Conservation (phyloP, 75 land plant species). For the Sequoia sempervirens region DNA sequence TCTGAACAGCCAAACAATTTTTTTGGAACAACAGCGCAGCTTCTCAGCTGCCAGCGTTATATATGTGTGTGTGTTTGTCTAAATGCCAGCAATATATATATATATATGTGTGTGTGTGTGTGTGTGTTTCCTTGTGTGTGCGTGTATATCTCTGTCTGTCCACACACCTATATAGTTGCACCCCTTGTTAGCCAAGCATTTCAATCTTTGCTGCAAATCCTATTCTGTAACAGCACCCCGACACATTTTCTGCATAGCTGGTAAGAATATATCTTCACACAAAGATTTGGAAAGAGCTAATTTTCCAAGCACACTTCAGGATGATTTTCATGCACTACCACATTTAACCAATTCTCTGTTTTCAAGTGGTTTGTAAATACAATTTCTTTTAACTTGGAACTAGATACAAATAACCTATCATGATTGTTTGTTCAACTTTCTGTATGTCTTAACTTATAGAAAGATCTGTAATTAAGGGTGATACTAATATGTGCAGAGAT, state of each 20-base stretch:
- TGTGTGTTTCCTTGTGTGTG: no score
- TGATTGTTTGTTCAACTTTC: neutral
- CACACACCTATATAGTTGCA: no score
- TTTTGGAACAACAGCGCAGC: neutral
- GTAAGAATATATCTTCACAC: neutral
- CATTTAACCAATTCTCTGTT: neutral
- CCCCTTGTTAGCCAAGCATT: neutral
- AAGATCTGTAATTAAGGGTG: neutral
- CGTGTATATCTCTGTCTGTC: no score
- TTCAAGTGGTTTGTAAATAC: neutral
- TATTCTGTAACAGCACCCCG: neutral
- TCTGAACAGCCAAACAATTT: no score
- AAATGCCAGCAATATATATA: no score
- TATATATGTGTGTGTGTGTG: neutral
- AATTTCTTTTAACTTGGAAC: neutral
- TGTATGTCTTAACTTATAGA: neutral
- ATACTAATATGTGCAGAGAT: constrained; percentile 30
- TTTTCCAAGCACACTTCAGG: neutral
- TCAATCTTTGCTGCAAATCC: neutral
- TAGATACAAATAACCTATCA: neutral
- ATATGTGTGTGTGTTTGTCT: neutral
- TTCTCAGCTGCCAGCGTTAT: neutral
- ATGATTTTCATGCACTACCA: neutral
- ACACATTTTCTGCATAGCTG: neutral
- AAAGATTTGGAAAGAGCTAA: neutral